Evolutionary conservation across 176 grass and related monocot species (phyloP).

Genomic region (Bromus sterilis): DNA sequence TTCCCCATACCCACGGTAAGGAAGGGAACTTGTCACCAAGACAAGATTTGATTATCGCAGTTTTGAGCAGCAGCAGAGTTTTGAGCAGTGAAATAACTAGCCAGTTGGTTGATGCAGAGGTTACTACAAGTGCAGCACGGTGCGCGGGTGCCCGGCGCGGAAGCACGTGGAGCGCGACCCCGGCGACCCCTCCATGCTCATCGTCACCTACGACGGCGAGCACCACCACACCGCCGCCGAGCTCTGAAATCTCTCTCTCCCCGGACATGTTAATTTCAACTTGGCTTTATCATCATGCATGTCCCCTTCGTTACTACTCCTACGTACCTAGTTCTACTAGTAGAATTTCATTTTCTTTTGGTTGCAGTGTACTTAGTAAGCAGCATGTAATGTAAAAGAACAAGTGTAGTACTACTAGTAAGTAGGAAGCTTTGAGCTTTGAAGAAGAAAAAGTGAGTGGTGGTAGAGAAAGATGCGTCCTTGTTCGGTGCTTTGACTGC

Average conservation of each 20-base stretch:
- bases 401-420: too few relatives aligned
- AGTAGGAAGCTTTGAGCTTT: background rate
- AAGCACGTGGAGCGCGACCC: slow-evolving; percentile 89
- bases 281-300: background rate
- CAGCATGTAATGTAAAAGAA: background rate
- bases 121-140: slow-evolving; percentile 87
- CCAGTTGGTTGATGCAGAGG: slow-evolving; percentile 9
- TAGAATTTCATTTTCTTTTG: background rate
- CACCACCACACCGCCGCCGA: slow-evolving; percentile 47
- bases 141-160: slow-evolving; percentile 63
- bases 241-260: background rate
- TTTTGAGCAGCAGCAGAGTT: background rate
- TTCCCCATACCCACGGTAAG: slow-evolving; percentile 62
- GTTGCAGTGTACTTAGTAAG: background rate
- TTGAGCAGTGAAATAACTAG: background rate
- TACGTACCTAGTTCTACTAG: background rate
- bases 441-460: background rate
- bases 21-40: background rate
- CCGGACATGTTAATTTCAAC: background rate
- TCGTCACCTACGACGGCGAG: slow-evolving; percentile 85
- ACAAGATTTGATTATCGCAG: too few relatives aligned
- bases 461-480: background rate
- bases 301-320: background rate
- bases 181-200: slow-evolving; percentile 59
- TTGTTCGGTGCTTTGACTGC: background rate